These are phyloP conservation scores for Phycomyces nitens DNA, from an alignment of 192 early-diverging fungal genomes.

Conservation along the genomic window DNA sequence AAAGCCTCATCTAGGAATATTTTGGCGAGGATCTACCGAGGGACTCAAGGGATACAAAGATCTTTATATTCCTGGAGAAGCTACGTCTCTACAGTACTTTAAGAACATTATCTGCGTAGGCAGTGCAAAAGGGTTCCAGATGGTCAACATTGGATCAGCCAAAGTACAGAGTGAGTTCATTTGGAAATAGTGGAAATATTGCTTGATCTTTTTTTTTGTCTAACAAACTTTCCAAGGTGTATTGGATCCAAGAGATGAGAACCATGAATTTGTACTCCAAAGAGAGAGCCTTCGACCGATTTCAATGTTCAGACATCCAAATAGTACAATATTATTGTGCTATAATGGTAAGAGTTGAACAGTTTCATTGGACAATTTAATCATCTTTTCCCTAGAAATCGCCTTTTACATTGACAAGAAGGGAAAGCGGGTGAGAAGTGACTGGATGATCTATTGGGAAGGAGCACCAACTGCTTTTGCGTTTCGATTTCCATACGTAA, in stretches of 20 bases:
- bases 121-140: slow-evolving; percentile 88
- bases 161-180: slow-evolving; percentile 62
- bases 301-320: slow-evolving; percentile 73
- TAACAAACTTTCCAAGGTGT: slow-evolving; percentile 45
- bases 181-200: background rate
- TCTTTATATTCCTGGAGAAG: slow-evolving; percentile 91
- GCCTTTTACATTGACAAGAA: slow-evolving; percentile 90
- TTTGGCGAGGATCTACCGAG: slow-evolving; percentile 41
- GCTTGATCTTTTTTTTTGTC: background rate
- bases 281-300: slow-evolving; percentile 77
- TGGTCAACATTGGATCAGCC: slow-evolving; percentile 82
- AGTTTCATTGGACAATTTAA: background rate
- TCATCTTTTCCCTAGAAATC: slow-evolving; percentile 57
- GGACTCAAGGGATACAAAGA: slow-evolving; percentile 67
- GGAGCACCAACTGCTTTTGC: slow-evolving; percentile 84
- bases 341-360: slow-evolving; percentile 69
- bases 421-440: slow-evolving; percentile 68
- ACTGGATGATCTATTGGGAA: slow-evolving; percentile 86
- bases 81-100: slow-evolving; percentile 81
- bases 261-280: slow-evolving; percentile 72
- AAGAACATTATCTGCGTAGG: slow-evolving; percentile 86
- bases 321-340: slow-evolving; percentile 84
- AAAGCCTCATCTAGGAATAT: slow-evolving; percentile 42
- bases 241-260: slow-evolving; percentile 79
- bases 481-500: slow-evolving; percentile 76